phyloP scores from a whole-genome alignment of 176 grass and related monocot species.

The Guadua angustifolia region DNA sequence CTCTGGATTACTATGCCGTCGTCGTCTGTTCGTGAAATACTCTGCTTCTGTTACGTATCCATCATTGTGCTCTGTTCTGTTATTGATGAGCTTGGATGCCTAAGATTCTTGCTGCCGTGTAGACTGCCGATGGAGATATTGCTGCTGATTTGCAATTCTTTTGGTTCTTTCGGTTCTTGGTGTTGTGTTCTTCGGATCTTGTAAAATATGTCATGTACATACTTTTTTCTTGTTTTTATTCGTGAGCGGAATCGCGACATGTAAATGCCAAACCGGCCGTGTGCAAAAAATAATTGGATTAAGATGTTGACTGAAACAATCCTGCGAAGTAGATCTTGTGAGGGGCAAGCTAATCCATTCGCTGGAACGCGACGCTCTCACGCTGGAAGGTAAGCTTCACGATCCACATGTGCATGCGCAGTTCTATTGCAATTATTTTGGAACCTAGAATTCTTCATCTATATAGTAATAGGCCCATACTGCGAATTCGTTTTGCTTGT shows the following conservation, averaged over 20 bases:
- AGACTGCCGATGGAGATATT: conserved; percentile 24
- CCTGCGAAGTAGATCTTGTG: conserved; percentile 55
- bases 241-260: conserved; percentile 5
- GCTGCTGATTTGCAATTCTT: neutral
- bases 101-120: conserved; percentile 27
- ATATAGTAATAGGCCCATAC: conserved; percentile 8
- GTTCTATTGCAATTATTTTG: conserved; percentile 26
- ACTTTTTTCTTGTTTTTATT: neutral
- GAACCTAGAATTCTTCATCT: neutral
- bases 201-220: conserved; percentile 35
- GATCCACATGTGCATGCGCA: conserved; percentile 46
- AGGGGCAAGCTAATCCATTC: conserved; percentile 48
- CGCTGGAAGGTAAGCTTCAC: conserved; percentile 60
- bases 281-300: conserved; percentile 26
- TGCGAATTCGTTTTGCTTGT: conserved; percentile 9
- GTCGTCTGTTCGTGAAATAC: conserved; percentile 3
- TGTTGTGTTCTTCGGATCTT: conserved; percentile 4
- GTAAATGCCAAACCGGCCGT: conserved; percentile 34
- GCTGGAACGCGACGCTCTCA: conserved; percentile 35
- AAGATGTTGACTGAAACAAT: conserved; percentile 40
- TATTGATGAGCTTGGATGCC: conserved; percentile 27
- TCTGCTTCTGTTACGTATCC: conserved; percentile 10
- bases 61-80: conserved; percentile 20
- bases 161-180: neutral
- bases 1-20: neutral